These are phyloP conservation scores for Oryza rufipogon DNA, from an alignment of 176 grass and related monocot genomes.

Conservation along the genomic window DNA sequence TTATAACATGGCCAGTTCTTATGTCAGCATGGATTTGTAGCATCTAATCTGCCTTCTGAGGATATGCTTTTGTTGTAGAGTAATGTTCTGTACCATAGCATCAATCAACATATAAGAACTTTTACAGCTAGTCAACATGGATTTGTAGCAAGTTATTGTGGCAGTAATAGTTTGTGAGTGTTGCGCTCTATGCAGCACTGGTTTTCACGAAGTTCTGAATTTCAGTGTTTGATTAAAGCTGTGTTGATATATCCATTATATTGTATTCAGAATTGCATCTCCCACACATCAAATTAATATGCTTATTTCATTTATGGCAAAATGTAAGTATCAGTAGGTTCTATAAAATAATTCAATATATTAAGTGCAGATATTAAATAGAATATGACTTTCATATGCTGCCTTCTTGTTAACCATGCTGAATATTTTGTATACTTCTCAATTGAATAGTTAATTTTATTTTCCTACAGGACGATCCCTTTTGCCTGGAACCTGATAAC, in stretches of 20 bases:
- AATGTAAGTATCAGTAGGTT: not conserved
- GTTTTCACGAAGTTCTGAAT: not conserved
- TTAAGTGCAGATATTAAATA: not conserved
- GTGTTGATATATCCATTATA: slow-evolving; percentile 1
- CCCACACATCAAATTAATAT: not conserved
- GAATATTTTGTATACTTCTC: not conserved
- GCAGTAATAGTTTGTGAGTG: not conserved
- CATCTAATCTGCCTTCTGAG: not conserved
- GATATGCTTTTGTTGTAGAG: not conserved
- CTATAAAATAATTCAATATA: not conserved
- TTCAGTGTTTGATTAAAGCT: slow-evolving; percentile 1
- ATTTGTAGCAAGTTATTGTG: not conserved
- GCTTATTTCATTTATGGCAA: not conserved
- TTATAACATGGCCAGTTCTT: slow-evolving; percentile 3
- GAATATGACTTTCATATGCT: not conserved
- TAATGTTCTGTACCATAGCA: not conserved
- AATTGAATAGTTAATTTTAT: slow-evolving; percentile 22
- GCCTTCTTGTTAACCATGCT: not conserved
- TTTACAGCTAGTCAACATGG: not conserved
- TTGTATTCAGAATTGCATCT: slow-evolving; percentile 27
- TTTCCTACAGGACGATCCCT: slow-evolving; percentile 74
- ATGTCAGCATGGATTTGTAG: slow-evolving; percentile 7
- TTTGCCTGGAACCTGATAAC: slow-evolving; percentile 97
- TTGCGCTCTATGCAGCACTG: not conserved
- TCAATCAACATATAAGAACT: slow-evolving; percentile 15